phyloP scores from a whole-genome alignment of 1,139 yeast species.

The Ogataea hybrid region DNA sequence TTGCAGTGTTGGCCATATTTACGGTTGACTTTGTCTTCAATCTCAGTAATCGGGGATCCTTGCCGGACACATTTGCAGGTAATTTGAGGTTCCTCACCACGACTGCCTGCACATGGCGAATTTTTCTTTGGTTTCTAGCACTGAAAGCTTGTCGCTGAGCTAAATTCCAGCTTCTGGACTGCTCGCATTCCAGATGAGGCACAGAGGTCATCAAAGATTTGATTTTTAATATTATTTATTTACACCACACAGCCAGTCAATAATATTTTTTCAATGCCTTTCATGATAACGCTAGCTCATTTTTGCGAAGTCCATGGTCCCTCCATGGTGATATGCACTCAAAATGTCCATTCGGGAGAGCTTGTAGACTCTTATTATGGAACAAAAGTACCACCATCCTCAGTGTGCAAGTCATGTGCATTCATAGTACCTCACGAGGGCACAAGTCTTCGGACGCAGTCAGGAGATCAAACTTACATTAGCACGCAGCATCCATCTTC shows the following conservation, averaged over 20 bases:
- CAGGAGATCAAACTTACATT: constrained; percentile 28
- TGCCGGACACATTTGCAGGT: neutral
- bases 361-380: constrained; percentile 23
- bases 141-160: neutral
- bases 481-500: constrained; percentile 68
- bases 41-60: constrained; percentile 1
- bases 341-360: constrained; percentile 37
- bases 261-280: constrained; percentile 25
- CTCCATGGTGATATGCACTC: constrained; percentile 71
- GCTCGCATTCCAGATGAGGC: constrained; percentile 15
- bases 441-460: constrained; percentile 14
- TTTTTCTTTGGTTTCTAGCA: constrained; percentile 8
- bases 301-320: constrained; percentile 92
- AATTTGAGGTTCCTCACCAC: constrained; percentile 14
- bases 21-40: constrained; percentile 9
- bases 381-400: constrained; percentile 37
- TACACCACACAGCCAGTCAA: neutral
- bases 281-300: constrained; percentile 64
- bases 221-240: neutral
- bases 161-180: constrained; percentile 1
- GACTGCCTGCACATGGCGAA: constrained; percentile 27
- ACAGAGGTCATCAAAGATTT: constrained; percentile 23
- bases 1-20: neutral
- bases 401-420: constrained; percentile 60
- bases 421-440: constrained; percentile 41